Conservation (phyloP, 495 filamentous ascomycete species). For the Aspergillus carlsbadensis region DNA sequence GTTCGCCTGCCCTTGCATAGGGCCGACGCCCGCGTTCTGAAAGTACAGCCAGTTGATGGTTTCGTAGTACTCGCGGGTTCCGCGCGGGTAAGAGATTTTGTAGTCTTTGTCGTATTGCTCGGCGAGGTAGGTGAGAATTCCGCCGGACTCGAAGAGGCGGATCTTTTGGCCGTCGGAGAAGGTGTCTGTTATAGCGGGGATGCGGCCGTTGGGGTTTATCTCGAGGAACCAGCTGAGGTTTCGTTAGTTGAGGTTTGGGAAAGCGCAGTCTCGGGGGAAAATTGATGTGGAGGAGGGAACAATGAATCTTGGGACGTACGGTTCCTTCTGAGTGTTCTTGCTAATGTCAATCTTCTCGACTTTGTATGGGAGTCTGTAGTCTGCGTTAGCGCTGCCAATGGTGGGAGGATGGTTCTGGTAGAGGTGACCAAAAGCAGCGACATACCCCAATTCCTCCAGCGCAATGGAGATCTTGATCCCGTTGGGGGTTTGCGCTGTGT, state of each 20-base stretch:
- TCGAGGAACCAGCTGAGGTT: constrained; percentile 70
- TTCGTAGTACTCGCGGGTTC: constrained; percentile 74
- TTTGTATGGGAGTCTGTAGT: constrained; percentile 54
- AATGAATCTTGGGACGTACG: constrained; percentile 36
- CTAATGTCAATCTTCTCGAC: constrained; percentile 66
- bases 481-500: constrained; percentile 54
- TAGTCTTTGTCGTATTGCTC: constrained; percentile 78
- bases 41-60: constrained; percentile 76
- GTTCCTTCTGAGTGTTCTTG: constrained; percentile 78
- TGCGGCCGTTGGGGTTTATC: constrained; percentile 94
- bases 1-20: constrained; percentile 93
- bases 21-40: constrained; percentile 76
- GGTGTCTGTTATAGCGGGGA: constrained; percentile 85
- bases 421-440: too few species aligned
- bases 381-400: constrained; percentile 6
- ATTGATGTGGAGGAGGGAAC: background rate
- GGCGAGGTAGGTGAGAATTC: constrained; percentile 84
- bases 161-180: constrained; percentile 70
- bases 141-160: constrained; percentile 77
- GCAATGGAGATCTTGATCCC: constrained; percentile 79
- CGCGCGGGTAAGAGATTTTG: constrained; percentile 79
- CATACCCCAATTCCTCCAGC: constrained; percentile 77
- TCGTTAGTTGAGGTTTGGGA: background rate
- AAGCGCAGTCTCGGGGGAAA: too few species aligned
- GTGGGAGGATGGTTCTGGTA: background rate